These are phyloP conservation scores for Alopecurus myosuroides DNA, from an alignment of 176 grass and related monocot genomes.

Conservation along the genomic window DNA sequence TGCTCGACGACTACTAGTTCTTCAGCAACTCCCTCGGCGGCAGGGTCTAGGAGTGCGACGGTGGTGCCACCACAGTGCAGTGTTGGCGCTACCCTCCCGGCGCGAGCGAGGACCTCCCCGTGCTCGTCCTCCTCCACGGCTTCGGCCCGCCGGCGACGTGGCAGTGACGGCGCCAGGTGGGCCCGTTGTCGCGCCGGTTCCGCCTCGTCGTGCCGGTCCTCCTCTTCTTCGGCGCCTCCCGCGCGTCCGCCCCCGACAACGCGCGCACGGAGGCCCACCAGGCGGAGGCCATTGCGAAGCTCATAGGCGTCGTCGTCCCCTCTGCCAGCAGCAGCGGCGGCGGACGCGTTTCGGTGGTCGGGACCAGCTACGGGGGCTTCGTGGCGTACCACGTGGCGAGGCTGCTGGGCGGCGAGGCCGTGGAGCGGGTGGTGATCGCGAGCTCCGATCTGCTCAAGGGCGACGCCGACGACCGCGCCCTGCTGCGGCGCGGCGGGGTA, in stretches of 20 bases:
- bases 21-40: too few relatives aligned
- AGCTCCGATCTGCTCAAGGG: constrained; percentile 83
- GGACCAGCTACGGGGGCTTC: constrained; percentile 93
- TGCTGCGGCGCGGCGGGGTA: constrained; percentile 35
- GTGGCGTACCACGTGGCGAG: constrained; percentile 74
- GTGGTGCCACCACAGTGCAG: constrained; percentile 50
- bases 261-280: constrained; percentile 61
- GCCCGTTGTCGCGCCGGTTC: constrained; percentile 52
- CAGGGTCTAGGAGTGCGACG: constrained; percentile 41
- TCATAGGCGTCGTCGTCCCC: constrained; percentile 32
- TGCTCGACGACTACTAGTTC: too few relatives aligned
- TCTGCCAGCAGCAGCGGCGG: too few relatives aligned
- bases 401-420: constrained; percentile 33
- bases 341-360: constrained; percentile 36
- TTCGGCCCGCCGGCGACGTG: constrained; percentile 63
- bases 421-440: constrained; percentile 66
- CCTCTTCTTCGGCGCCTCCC: constrained; percentile 83
- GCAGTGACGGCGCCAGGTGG: constrained; percentile 74
- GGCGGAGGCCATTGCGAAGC: constrained; percentile 53
- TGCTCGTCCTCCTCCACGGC: constrained; percentile 80
- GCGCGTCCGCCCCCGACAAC: not conserved
- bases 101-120: constrained; percentile 16
- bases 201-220: constrained; percentile 82
- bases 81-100: constrained; percentile 35
- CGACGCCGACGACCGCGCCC: constrained; percentile 54